These are phyloP conservation scores for Sporodiniella umbellata DNA, from an alignment of 371 early-diverging fungal genomes.

Conservation along the genomic window DNA sequence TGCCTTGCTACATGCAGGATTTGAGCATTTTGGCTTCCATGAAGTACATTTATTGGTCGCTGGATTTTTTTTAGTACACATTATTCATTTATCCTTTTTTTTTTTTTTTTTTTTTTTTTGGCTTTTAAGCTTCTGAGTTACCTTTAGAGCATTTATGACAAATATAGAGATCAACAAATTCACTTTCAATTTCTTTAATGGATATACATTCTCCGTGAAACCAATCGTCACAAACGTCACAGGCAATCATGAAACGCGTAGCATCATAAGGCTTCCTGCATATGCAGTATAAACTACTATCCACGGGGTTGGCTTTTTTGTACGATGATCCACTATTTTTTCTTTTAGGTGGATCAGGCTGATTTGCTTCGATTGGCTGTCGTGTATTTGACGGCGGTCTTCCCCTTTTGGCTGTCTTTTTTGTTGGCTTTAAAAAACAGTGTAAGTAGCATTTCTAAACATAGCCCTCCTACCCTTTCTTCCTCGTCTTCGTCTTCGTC, in stretches of 20 bases:
- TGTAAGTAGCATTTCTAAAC: neutral
- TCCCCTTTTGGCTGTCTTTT: constrained; percentile 6
- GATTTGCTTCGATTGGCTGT: neutral
- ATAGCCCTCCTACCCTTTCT: neutral
- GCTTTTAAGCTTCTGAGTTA: constrained; percentile 1
- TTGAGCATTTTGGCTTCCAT: constrained; percentile 48
- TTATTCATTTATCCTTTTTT: too few species aligned
- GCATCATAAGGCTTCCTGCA: constrained; percentile 54
- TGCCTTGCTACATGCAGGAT: constrained; percentile 37
- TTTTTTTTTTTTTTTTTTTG: too few species aligned
- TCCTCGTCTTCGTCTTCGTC: constrained; percentile 4
- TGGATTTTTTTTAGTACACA: constrained; percentile 7
- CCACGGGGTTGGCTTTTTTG: neutral
- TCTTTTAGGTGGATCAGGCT: neutral
- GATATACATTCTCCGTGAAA: constrained; percentile 67
- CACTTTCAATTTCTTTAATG: constrained; percentile 55
- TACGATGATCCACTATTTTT: neutral
- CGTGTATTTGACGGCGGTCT: constrained; percentile 4
- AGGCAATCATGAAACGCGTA: constrained; percentile 61
- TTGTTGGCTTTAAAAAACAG: neutral
- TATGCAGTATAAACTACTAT: constrained; percentile 45
- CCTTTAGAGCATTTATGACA: constrained; percentile 52
- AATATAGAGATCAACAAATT: constrained; percentile 56
- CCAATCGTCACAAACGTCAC: constrained; percentile 66
- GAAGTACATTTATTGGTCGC: constrained; percentile 46